Conservation (phyloP, 495 filamentous ascomycete species). For the Lepidopterella palustris region DNA sequence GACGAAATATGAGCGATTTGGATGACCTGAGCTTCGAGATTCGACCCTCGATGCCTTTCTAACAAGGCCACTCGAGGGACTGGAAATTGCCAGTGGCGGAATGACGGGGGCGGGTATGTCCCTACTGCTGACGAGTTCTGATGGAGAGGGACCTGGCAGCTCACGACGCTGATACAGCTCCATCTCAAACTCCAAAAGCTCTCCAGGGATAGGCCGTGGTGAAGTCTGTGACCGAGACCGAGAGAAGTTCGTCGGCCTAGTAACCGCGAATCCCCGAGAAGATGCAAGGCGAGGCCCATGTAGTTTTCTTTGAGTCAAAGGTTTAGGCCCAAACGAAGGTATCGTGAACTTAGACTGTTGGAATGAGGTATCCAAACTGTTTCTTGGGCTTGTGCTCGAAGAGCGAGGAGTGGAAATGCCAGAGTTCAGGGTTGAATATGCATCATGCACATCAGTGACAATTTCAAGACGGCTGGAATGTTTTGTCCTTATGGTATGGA, state of each 20-base stretch:
- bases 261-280: background rate
- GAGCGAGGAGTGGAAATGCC: too few relatives aligned
- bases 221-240: background rate
- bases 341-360: too few relatives aligned
- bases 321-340: too few relatives aligned
- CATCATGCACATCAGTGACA: too few relatives aligned
- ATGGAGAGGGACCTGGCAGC: too few relatives aligned
- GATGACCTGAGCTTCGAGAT: background rate
- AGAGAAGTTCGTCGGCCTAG: background rate
- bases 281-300: background rate
- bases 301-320: background rate
- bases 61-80: background rate
- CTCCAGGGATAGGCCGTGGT: background rate
- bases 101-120: too few relatives aligned
- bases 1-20: background rate
- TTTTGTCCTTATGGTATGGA: background rate
- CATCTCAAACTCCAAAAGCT: background rate
- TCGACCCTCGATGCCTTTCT: background rate
- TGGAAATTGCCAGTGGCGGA: too few relatives aligned
- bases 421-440: too few relatives aligned
- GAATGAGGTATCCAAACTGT: too few relatives aligned
- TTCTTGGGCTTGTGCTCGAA: too few relatives aligned
- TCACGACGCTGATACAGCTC: background rate
- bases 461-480: background rate
- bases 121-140: background rate